These are phyloP conservation scores for Lepidium africanum DNA, from an alignment of 345 rosid genomes.

Conservation along the genomic window DNA sequence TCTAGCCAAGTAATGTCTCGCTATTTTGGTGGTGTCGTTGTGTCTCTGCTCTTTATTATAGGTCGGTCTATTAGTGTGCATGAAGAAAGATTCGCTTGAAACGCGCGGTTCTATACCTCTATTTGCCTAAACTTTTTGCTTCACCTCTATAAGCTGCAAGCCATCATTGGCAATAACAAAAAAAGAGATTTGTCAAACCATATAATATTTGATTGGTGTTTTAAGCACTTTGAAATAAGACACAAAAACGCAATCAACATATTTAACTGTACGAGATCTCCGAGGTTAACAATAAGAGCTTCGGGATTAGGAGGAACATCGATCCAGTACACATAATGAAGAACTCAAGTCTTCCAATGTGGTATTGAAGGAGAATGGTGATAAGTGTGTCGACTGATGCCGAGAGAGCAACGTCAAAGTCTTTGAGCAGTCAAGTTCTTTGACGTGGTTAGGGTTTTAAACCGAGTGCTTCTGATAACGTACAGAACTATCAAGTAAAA, in stretches of 20 bases:
- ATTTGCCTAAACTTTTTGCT: not conserved
- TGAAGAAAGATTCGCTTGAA: conserved; percentile 30
- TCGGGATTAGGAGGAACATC: conserved; percentile 38
- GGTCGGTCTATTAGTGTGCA: conserved; percentile 21
- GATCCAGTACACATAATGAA: conserved; percentile 35
- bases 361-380: conserved; percentile 47
- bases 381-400: conserved; percentile 37
- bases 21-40: conserved; percentile 7
- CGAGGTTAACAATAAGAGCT: conserved; percentile 40
- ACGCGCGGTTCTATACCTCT: conserved; percentile 26
- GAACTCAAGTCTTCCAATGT: conserved; percentile 48
- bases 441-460: conserved; percentile 29
- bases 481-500: not conserved
- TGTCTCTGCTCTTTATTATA: conserved; percentile 25
- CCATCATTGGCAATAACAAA: not conserved
- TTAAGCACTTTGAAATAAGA: too few relatives aligned
- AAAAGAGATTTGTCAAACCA: not conserved
- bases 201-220: not conserved
- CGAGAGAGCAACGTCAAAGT: conserved; percentile 33
- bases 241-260: not conserved
- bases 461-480: conserved; percentile 45
- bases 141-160: too few relatives aligned
- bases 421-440: conserved; percentile 30
- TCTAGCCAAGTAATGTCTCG: conserved; percentile 6
- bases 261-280: conserved; percentile 51